A percentile compares a stretch with the other conserved stretches of the same genome.
phyloP scores from a whole-genome alignment of 768 basidiomycete genomes.

The Boletus bicolor region DNA sequence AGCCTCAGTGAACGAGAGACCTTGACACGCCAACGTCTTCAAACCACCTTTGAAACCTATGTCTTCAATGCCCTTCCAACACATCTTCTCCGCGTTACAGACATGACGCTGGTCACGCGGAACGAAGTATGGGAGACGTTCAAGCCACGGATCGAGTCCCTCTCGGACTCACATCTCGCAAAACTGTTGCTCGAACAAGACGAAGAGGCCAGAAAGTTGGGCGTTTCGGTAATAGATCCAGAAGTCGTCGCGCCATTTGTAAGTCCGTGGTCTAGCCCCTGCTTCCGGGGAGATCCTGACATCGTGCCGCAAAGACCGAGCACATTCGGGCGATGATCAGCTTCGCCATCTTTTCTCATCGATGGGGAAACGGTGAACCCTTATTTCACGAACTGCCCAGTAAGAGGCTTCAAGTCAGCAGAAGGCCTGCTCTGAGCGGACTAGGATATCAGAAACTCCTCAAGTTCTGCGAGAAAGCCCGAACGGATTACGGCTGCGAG shows the following conservation, averaged over 20 bases:
- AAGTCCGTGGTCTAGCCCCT: not conserved
- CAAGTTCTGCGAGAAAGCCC: slow-evolving; percentile 28
- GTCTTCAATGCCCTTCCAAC: slow-evolving; percentile 26
- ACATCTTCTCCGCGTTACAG: slow-evolving; percentile 20
- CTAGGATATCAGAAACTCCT: slow-evolving; percentile 25
- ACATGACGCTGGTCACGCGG: slow-evolving; percentile 22
- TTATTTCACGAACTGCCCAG: slow-evolving; percentile 22
- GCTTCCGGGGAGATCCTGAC: not conserved
- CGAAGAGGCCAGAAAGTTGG: slow-evolving; percentile 21
- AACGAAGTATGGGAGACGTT: slow-evolving; percentile 21
- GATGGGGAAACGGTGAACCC: slow-evolving; percentile 25
- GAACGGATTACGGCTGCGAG: slow-evolving; percentile 23
- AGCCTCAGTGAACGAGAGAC: slow-evolving; percentile 22
- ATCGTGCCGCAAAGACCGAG: slow-evolving; percentile 9
- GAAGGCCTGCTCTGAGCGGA: slow-evolving; percentile 14
- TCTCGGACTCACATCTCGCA: slow-evolving; percentile 23
- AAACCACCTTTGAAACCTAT: slow-evolving; percentile 23
- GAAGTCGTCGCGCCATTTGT: slow-evolving; percentile 22
- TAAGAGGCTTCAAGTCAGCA: slow-evolving; percentile 12
- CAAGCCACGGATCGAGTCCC: slow-evolving; percentile 18
- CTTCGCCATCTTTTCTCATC: slow-evolving; percentile 28
- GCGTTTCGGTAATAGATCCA: slow-evolving; percentile 20
- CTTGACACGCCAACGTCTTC: slow-evolving; percentile 20
- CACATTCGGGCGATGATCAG: slow-evolving; percentile 17
- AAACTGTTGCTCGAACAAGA: slow-evolving; percentile 24